Percentiles rank a stretch among this genome's conserved stretches.
Evolutionary conservation across 169 alveolate species (phyloP).

Genomic region (Ichthyophthirius multifiliis): DNA sequence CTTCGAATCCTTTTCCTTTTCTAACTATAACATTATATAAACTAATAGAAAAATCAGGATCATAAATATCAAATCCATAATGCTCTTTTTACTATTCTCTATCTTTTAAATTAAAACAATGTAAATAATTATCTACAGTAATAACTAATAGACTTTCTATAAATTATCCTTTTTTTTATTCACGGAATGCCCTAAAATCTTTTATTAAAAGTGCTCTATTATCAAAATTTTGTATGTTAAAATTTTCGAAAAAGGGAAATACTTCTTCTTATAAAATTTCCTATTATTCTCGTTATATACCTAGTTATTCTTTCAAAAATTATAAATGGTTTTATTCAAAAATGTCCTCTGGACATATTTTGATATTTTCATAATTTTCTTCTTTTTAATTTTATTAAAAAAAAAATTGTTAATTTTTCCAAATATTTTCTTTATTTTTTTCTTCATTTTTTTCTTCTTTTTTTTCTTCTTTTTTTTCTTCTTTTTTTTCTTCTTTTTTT

Average conservation of each 20-base stretch:
- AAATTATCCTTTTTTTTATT: neutral
- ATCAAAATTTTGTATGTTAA: neutral
- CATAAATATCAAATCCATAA: neutral
- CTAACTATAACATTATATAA: neutral
- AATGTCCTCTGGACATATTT: neutral
- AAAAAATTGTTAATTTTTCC: neutral
- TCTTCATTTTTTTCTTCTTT: neutral
- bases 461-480: neutral
- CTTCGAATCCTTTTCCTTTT: neutral
- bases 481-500: neutral
- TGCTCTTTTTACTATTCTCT: neutral
- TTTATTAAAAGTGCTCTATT: neutral
- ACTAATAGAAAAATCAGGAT: neutral
- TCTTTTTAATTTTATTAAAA: neutral
- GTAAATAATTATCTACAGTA: neutral
- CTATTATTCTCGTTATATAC: neutral
- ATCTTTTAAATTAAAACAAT: neutral
- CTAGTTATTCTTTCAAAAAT: neutral
- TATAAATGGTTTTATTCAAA: neutral
- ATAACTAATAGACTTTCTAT: neutral
- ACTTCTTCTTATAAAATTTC: neutral
- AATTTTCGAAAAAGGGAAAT: neutral
- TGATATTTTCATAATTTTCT: neutral
- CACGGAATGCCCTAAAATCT: neutral
- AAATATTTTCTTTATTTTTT: neutral